Percentiles rank a stretch among this genome's conserved stretches.
Evolutionary conservation across 1,284 basidiomycete species (phyloP).

Genomic region (Ceratobasidium sp.): DNA sequence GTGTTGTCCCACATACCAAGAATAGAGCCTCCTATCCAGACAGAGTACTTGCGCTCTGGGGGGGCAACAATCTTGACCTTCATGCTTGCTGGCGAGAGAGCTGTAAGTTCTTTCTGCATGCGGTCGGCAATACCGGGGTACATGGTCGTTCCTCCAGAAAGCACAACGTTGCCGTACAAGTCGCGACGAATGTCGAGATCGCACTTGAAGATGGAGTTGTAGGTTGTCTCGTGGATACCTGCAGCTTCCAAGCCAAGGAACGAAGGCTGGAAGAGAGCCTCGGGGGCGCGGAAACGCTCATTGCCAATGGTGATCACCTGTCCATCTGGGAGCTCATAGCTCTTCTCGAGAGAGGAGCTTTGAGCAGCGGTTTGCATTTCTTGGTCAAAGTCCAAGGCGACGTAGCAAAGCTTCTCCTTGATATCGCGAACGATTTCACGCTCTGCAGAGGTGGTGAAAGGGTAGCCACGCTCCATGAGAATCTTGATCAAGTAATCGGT

Average conservation of each 20-base stretch:
- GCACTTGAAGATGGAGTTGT: conserved; percentile 77
- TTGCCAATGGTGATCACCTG: conserved; percentile 73
- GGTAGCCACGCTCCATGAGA: conserved; percentile 69
- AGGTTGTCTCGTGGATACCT: conserved; percentile 72
- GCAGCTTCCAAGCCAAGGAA: conserved; percentile 67
- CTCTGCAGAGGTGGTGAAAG: conserved; percentile 68
- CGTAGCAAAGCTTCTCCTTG: conserved; percentile 75
- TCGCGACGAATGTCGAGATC: conserved; percentile 60
- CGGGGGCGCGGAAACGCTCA: conserved; percentile 70
- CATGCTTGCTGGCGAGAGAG: conserved; percentile 62
- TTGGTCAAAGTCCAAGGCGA: conserved; percentile 72
- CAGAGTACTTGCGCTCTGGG: conserved; percentile 92
- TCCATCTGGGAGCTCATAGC: conserved; percentile 71
- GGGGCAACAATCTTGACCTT: conserved; percentile 92
- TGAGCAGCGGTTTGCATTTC: conserved; percentile 70
- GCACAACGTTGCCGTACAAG: conserved; percentile 66
- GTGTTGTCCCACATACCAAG: conserved; percentile 51
- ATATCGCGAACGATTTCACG: conserved; percentile 71
- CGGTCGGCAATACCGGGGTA: conserved; percentile 71
- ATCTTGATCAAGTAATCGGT: conserved; percentile 72
- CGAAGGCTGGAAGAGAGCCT: conserved; percentile 70
- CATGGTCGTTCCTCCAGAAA: conserved; percentile 73
- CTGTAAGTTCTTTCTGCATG: conserved; percentile 74
- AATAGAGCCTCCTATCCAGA: conserved; percentile 99
- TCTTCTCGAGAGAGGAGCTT: conserved; percentile 68